Base-by-base conservation (phyloP, 2,329 filamentous ascomycete genomes). In the Fusarium nelsonii region DNA sequence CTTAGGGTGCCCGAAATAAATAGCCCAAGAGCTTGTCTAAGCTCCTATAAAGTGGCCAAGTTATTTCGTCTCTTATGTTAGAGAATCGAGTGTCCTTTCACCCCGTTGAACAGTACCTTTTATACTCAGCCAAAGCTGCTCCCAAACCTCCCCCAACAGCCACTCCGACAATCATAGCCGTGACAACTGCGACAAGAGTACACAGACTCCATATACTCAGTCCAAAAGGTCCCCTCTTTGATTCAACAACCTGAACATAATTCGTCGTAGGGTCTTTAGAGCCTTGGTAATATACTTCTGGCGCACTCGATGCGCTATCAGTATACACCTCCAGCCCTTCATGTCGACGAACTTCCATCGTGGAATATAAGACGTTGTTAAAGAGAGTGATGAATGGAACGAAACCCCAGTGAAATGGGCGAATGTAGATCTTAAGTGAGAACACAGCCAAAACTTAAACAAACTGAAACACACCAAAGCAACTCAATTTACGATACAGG, bases 121-220 rank as follows among this genome's bases (percentile, higher is more conserved):
- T 58, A 15, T 58, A 64, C 11, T 36, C 15, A 8, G 40, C 43
- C 16, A 68, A 20, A 36, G 65, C 58, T 44, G 65, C 65, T 26
- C 65, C 65, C 8, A 68, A 8, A 18, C 65, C 65, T n/a, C 65
- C 65, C 4, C 64, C 65, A 0, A 68, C 16, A 8, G 46, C 49
- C 8, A 43, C 65, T 16, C 65, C 65, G 0, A 68, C 39, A 2
- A 68, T 10, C 14, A 64, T 2, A 3, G 65, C 52, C 0, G 65
- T 68, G 4, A 54, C 7, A 2, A 46, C 23, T 2, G 58, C 65
- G 33, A 68, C 39, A 4, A 68, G 8, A 0, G 58, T 37, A 16
- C 58, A 51, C 2, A 68, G 26, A 0, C 26, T 15, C 51, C 37
- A 58, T 1, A 44, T 16, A 23, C 52, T 64, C 11, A 63, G 1